Evolutionary conservation across 768 basidiomycete species (phyloP).

Genomic region (Naematelia encephala): DNA sequence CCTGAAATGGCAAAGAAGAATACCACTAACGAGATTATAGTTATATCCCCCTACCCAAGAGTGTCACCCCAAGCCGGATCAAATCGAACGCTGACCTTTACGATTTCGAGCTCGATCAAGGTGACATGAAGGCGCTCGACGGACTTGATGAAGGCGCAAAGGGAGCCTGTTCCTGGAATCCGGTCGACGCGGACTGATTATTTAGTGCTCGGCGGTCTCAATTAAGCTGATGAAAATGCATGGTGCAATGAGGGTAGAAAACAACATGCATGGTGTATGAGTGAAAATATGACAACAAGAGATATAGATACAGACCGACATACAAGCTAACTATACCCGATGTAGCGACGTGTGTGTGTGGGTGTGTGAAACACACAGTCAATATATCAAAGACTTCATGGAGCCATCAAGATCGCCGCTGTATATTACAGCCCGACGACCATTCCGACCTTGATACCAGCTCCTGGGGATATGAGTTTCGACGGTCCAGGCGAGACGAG

Average conservation of each 20-base stretch:
- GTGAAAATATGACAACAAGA: no score
- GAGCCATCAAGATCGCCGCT: no score
- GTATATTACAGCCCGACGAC: background rate
- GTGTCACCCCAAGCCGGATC: conserved; percentile 67
- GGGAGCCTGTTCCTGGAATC: conserved; percentile 81
- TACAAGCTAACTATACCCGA: no score
- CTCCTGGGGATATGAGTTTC: background rate
- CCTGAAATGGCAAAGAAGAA: no score
- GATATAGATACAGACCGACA: no score
- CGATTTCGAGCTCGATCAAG: conserved; percentile 65
- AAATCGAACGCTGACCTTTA: conserved; percentile 45
- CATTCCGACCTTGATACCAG: background rate
- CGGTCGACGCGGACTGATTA: conserved; percentile 58
- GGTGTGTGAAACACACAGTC: no score
- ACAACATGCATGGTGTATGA: no score
- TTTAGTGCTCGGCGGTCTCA: no score
- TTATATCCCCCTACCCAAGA: conserved; percentile 77
- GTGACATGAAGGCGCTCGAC: conserved; percentile 67
- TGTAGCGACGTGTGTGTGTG: no score
- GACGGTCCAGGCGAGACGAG: background rate
- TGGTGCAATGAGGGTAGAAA: no score
- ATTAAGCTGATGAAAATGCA: no score
- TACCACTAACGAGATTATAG: conserved; percentile 64
- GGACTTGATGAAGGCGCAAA: conserved; percentile 67
- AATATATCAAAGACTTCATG: no score